Base-by-base conservation (phyloP, 768 basidiomycete genomes). In the Rossbeevera mucosa region DNA sequence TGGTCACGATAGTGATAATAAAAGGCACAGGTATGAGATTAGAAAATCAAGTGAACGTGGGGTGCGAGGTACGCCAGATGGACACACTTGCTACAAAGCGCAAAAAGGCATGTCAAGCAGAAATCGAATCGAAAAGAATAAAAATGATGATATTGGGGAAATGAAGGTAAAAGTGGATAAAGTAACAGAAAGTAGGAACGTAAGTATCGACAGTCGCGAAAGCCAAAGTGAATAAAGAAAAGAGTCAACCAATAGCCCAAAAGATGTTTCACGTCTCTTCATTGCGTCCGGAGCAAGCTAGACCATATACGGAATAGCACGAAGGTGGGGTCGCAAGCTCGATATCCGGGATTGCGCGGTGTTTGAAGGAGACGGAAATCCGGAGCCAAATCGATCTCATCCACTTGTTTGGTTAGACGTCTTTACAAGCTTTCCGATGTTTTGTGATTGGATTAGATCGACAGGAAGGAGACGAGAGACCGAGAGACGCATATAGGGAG, bases 181-280 rank as follows among this genome's bases (percentile, higher is more conserved):
- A 30, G 60, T 63, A 65, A 56, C 51, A 55, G 49, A 25, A 62
- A 55, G 51, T 56, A 61, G 7, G 38, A 61, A 64, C 25, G 28
- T 50, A 66, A 66, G 56, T 58, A 66, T 59, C 41, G 57, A 65
- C 62, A 20, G 21, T 62, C 54, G 54, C 56, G 65, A 68, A 73
- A 62, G 68, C 56, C 65, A 70, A 38, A 75, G 70, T 67, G 65
- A 74, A 77, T 77, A 78, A 78, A 76, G 70, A 77, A 77, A 70
- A 60, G 67, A 66, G 71, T 74, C 80, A 82, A 81, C 79, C 79
- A 82, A 81, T 74, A 82, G 79, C 82, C 79, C 79, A 80, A 79
- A 79, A 54, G 54, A 59, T 59, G 58, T 57, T 55, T 59, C 63
- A 57, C 61, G 57, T 56, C 53, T 56, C 54, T 33, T 45, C 51